Percentiles rank a stretch among this genome's conserved stretches.
Evolutionary conservation across 1,284 basidiomycete genomes (phyloP).

Genomic region (Phellopilus nigrolimitatus): DNA sequence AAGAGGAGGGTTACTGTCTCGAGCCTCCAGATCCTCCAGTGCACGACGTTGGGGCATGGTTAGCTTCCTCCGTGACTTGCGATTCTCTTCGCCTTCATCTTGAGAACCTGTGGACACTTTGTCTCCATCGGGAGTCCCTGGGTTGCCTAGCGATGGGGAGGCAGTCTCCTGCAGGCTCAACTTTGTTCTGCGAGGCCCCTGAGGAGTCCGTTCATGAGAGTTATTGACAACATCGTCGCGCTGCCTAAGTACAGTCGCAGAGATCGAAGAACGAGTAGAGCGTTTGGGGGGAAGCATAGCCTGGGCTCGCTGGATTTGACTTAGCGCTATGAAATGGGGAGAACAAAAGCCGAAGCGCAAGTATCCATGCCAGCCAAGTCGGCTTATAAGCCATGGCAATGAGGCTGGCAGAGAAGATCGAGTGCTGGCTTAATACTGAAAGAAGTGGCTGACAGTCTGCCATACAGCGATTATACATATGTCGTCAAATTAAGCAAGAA

Average conservation of each 20-base stretch:
- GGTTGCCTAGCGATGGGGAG: too few species aligned
- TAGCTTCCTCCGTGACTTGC: slow-evolving; percentile 12
- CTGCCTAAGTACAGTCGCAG: background rate
- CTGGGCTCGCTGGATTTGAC: background rate
- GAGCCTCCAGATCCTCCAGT: slow-evolving; percentile 8
- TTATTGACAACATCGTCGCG: background rate
- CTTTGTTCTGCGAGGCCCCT: background rate
- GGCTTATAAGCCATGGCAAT: background rate
- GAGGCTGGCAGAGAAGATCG: background rate
- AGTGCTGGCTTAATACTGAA: too few species aligned
- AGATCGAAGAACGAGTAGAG: slow-evolving; percentile 11
- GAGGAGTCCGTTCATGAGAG: background rate
- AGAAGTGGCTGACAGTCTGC: too few species aligned
- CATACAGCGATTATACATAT: too few species aligned
- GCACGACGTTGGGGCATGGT: slow-evolving; percentile 8
- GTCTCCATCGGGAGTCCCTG: too few species aligned
- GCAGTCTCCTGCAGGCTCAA: too few species aligned
- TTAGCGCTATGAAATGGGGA: too few species aligned
- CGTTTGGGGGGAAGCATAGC: slow-evolving; percentile 18
- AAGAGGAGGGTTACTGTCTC: slow-evolving; percentile 1
- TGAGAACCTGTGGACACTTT: too few species aligned
- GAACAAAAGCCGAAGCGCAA: too few species aligned
- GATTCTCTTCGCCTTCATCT: too few species aligned
- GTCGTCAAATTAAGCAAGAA: too few species aligned
- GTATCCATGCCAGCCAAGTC: too few species aligned